These are phyloP conservation scores for Cornus florida DNA, from an alignment of 148 eudicot genomes.

Conservation along the genomic window DNA sequence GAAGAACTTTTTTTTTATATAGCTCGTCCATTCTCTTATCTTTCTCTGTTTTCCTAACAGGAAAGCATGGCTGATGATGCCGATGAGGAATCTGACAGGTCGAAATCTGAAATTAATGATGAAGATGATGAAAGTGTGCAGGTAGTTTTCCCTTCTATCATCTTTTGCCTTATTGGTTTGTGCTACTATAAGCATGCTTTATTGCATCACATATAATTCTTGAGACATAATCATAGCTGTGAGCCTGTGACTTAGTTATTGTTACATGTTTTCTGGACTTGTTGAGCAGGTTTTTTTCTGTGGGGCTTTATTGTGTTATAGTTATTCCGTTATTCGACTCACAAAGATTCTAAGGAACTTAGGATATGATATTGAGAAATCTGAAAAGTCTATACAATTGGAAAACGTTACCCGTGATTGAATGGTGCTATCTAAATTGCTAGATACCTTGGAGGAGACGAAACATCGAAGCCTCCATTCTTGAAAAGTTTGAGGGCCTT, in stretches of 20 bases:
- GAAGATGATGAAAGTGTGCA: constrained; percentile 55
- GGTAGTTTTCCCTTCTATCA: constrained; percentile 23
- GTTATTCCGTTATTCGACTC: no score
- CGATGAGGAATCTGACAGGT: constrained; percentile 56
- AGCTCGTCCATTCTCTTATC: not conserved
- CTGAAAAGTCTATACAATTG: no score
- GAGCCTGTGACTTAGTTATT: not conserved
- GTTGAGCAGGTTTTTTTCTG: not conserved
- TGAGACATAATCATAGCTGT: no score
- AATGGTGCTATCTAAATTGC: not conserved
- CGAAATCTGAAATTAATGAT: constrained; percentile 50
- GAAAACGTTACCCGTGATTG: not conserved
- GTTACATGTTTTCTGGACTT: not conserved
- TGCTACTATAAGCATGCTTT: not conserved
- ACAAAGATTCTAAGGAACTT: no score
- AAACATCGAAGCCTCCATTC: no score
- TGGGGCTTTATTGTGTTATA: not conserved
- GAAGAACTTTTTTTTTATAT: not conserved
- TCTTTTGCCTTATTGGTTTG: not conserved
- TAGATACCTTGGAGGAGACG: not conserved
- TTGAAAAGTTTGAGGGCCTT: no score
- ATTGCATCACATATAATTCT: not conserved
- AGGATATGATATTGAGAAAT: no score
- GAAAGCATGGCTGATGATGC: constrained; percentile 45
- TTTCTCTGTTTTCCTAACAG: constrained; percentile 15